These are phyloP conservation scores for Mortierella sp. DNA, from an alignment of 371 early-diverging fungal species.

Conservation along the genomic window DNA sequence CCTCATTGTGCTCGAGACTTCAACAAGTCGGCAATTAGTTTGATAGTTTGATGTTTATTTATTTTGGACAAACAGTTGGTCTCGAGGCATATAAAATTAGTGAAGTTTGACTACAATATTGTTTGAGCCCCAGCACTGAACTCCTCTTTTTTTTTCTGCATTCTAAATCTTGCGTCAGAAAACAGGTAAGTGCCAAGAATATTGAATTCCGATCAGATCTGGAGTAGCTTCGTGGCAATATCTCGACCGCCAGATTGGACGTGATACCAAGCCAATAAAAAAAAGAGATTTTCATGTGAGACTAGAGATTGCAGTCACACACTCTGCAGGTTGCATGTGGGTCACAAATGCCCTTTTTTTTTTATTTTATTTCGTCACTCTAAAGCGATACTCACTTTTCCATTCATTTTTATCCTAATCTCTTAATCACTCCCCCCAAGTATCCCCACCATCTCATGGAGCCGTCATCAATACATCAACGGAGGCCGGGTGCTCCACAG, in stretches of 20 bases:
- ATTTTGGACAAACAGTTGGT: too few species aligned
- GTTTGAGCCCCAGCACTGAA: too few species aligned
- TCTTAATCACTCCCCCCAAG: too few species aligned
- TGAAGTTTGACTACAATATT: too few species aligned
- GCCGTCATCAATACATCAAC: conserved; percentile 35
- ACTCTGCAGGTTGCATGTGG: neutral
- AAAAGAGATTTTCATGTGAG: neutral
- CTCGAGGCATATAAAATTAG: too few species aligned
- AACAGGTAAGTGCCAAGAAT: too few species aligned
- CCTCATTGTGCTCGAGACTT: too few species aligned
- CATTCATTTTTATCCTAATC: neutral
- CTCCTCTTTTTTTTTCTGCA: too few species aligned
- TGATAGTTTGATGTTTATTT: too few species aligned
- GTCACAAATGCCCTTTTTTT: neutral
- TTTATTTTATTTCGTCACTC: too few species aligned
- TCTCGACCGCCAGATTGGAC: neutral
- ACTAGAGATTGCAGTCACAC: neutral
- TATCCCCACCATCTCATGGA: conserved; percentile 12
- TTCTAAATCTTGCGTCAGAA: too few species aligned
- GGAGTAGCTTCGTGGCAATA: neutral
- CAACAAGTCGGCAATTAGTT: too few species aligned
- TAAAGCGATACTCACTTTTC: neutral
- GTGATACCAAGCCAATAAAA: neutral
- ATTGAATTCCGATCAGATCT: neutral
- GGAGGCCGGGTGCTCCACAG: conserved; percentile 1